Base-by-base conservation (phyloP, 148 eudicot species). In the Rhododendron kiyosumense region DNA sequence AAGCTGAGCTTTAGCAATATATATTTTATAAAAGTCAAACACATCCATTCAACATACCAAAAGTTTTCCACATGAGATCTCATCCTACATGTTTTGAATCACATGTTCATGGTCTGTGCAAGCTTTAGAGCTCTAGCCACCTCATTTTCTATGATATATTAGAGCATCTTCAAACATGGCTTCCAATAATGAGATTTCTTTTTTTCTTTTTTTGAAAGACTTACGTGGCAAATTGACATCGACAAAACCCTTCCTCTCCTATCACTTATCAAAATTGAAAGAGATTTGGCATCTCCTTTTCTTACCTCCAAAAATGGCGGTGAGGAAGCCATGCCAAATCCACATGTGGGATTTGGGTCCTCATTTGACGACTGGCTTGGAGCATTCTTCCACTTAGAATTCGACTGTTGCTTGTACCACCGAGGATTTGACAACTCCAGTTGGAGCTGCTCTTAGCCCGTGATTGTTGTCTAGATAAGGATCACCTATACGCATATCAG, bases 41-140 rank as follows among this genome's bases (percentile, higher is more conserved):
- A 61, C 14, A 18, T 18, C 61, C 43, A 57, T 82, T 57, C 57
- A 85, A 79, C 49, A 88, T 86, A 78, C 83, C 86, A 61, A 77
- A 86, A 83, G 41, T 67, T 79, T 69, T 34, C 80, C 91, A 90
- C 94, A 90, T 92, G 94, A 89, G 90, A 90, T 89, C 90, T 85
- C 88, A 92, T 92, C 92, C 85, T 81, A 54, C 86, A 84, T 46
- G 83, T 88, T 83, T 82, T 87, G 73, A 36, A 71, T 78, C 87
- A 85, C 65, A 83, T 85, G 86, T 85, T 83, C 90, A 90, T 88
- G 91, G 46, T 18, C 79, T 83, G 63, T 45, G 6, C 41, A 38
- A 38, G 41, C 57, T 76, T 75, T 78, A 76, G 78, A 75, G 45
- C 81, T 74, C 81, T 52, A 52, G 49, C 85, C 81, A 84, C 83